Conservation (phyloP, 1,139 yeast genomes). For the Candida labiduridarum region DNA sequence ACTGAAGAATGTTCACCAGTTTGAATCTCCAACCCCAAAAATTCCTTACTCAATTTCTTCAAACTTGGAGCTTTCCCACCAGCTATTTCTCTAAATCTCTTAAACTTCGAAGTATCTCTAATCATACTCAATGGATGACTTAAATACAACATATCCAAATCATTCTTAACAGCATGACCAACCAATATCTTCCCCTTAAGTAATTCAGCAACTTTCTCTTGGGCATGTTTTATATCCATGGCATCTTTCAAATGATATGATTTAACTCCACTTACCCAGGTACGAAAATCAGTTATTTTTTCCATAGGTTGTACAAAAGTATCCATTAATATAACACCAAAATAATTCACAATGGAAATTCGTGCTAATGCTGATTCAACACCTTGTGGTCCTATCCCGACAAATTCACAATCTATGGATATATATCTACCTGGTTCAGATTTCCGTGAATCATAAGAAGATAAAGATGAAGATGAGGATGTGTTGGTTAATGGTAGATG, state of each 20-base stretch:
- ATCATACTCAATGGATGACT: conserved; percentile 66
- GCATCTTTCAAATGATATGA: conserved; percentile 72
- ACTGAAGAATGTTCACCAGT: conserved; percentile 80
- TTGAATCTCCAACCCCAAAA: conserved; percentile 68
- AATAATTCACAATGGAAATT: conserved; percentile 82
- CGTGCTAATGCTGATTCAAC: conserved; percentile 74
- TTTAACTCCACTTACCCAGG: conserved; percentile 89
- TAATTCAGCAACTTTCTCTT: conserved; percentile 52
- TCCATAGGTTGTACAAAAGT: conserved; percentile 74
- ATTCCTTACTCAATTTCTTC: conserved; percentile 61
- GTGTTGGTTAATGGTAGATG: conserved; percentile 4
- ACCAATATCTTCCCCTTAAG: conserved; percentile 59
- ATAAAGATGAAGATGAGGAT: conserved; percentile 6
- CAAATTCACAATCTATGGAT: conserved; percentile 94
- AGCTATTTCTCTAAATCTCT: conserved; percentile 58
- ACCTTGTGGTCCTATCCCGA: conserved; percentile 83
- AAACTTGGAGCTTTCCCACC: conserved; percentile 74
- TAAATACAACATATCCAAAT: conserved; percentile 65
- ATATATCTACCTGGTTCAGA: conserved; percentile 65
- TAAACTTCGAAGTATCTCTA: conserved; percentile 74
- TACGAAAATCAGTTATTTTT: conserved; percentile 85
- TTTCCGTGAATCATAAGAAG: conserved; percentile 23
- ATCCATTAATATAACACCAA: conserved; percentile 73
- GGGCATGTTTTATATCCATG: conserved; percentile 66
- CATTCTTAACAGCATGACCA: conserved; percentile 87